Base-by-base conservation (phyloP, 306 rosid genomes). In the Rubus idaeus region DNA sequence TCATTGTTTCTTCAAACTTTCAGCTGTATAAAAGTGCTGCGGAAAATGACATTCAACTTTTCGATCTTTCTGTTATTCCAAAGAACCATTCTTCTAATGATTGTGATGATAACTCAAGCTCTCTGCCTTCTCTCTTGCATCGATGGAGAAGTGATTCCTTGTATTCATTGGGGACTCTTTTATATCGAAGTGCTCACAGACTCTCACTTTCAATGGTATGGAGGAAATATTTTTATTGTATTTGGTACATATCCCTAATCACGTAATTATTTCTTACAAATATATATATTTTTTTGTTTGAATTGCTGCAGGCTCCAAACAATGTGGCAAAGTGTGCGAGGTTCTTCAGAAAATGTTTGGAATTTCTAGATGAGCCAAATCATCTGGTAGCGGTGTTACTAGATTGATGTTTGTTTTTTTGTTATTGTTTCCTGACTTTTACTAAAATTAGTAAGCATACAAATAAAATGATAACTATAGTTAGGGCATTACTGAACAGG, bases 11-110 rank as follows among this genome's bases (percentile, higher is more conserved):
- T 57, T 52, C 52, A 75, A 66, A 76, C 79, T 75, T 92, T 79
- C 93, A 94, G 98, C 96, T 94, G 69, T 89, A 91, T 82, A 94
- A 94, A 88, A 93, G 97, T 83, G 93, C 95, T 12, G 96, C 96
- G 77, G 98, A 94, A 87, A 93, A 94, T 87, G 91, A 83, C 41
- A 94, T 94, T 75, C 98, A 94, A 82, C 98, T 94, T 82, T 94
- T 94, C 73, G 96, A 94, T 88, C 95, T 94, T 75, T 89, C 98
- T 75, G 85, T 86, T 72, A 91, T 94, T 72, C 94, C 98, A 11
- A 89, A 90, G 78, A 79, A 76, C 81, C 83, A 75, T 75, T 86
- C 98, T 61, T 84, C 93, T 14, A 68, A 80, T 64, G 84, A 84
- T 52, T 85, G 86, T 50, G 86, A 90, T 85, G 91, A 89, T 82